Base-by-base conservation (phyloP, 2,329 filamentous ascomycete species). In the Pseudocercospora pini-densiflorae region DNA sequence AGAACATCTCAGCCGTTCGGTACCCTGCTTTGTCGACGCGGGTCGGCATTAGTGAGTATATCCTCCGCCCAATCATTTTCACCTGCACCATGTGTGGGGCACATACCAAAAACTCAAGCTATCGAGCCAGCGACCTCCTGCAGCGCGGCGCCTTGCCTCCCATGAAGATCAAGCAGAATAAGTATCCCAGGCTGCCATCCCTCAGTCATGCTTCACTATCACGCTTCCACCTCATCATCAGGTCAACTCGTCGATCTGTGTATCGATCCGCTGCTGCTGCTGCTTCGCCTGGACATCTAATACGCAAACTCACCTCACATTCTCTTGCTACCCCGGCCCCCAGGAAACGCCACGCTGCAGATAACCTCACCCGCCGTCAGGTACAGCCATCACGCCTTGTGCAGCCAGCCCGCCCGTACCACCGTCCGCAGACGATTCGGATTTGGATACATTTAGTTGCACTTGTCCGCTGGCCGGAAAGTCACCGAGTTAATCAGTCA, bases 381-480 rank as follows among this genome's bases (percentile, higher is more conserved):
- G 60, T 63, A 68, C 64, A 66, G 68, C 63, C 68, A 70, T 68
- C 63, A 57, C 59, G 54, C 65, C 65, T 64, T 64, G 67, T 70
- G 68, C 70, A 66, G 62, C 64, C 68, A 64, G 53, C 66, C 65
- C 65, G 69, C 66, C 65, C 66, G 69, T 72, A 70, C 71, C 68
- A 73, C 72, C 60, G 53, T 72, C 62, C 59, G 61, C 64, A 70
- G 62, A 64, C 67, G 57, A 66, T 67, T 67, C 63, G 64, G 51
- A 63, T 59, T 58, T 66, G 68, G 61, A 66, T 70, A 68, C 66
- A 68, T 68, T 63, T 68, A 64, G 55, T 65, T 65, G 67, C 68
- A 74, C 72, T 72, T 71, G 65, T 75, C 75, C 75, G 75, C 75
- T 71, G 75, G 75, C 66, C 75, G 75, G 75, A 69, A 72, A 75